Conservation (phyloP, 148 eudicot species). For the Rhododendron molle region DNA sequence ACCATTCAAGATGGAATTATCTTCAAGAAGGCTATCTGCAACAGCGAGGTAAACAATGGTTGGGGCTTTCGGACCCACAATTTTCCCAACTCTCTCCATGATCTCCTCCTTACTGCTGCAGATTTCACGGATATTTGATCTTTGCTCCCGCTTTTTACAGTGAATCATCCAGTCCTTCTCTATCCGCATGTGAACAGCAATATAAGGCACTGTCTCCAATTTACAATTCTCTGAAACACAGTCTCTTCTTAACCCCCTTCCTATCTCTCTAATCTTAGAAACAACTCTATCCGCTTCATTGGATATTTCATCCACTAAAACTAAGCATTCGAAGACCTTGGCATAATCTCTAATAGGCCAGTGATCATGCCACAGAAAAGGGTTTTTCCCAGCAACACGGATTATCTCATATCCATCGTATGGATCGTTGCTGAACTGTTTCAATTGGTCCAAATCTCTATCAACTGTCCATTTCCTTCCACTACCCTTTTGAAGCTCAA, state of each 20-base stretch:
- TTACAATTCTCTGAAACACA: conserved; percentile 4
- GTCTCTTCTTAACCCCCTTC: conserved; percentile 17
- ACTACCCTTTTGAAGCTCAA: conserved; percentile 78
- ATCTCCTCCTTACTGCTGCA: conserved; percentile 93
- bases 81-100: conserved; percentile 66
- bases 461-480: conserved; percentile 85
- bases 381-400: conserved; percentile 70
- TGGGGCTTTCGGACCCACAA: conserved; percentile 47
- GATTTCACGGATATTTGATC: conserved; percentile 56
- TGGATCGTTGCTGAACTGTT: conserved; percentile 31
- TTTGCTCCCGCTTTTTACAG: conserved; percentile 75
- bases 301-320: conserved; percentile 63
- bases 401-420: conserved; percentile 56
- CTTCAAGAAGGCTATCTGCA: conserved; percentile 86
- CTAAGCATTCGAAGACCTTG: conserved; percentile 75
- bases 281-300: conserved; percentile 78
- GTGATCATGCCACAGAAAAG: conserved; percentile 97
- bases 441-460: conserved; percentile 79
- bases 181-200: conserved; percentile 96
- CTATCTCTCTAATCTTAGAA: conserved; percentile 55
- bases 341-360: conserved; percentile 93
- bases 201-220: conserved; percentile 20
- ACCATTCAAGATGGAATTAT: conserved; percentile 50
- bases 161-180: conserved; percentile 99
- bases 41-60: conserved; percentile 74